phyloP scores from a whole-genome alignment of 495 filamentous ascomycete genomes.

The Pseudotulostoma volvatum region DNA sequence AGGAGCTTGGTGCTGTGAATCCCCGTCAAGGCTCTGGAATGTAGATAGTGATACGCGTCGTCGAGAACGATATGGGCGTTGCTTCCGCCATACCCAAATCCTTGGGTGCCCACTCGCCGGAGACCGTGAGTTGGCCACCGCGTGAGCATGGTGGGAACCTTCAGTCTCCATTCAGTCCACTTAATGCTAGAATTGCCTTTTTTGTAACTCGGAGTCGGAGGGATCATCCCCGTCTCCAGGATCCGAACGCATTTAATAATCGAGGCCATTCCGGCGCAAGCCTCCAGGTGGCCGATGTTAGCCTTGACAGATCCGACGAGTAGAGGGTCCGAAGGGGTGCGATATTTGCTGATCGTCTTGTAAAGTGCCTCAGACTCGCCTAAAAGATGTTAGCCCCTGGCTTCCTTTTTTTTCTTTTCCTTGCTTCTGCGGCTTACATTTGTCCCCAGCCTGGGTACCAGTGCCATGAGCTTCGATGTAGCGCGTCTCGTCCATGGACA shows the following conservation, averaged over 20 bases:
- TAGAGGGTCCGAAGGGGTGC: slow-evolving; percentile 4
- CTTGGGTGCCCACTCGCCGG: slow-evolving; percentile 13
- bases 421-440: slow-evolving; percentile 3
- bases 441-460: slow-evolving; percentile 6
- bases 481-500: slow-evolving; percentile 7
- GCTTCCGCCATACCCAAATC: slow-evolving; percentile 17
- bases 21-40: slow-evolving; percentile 2
- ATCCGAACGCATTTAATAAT: slow-evolving; percentile 23
- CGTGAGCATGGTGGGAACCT: slow-evolving; percentile 2
- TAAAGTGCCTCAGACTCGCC: not conserved
- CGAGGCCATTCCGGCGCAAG: slow-evolving; percentile 22
- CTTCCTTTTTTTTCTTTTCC: too few species aligned
- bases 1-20: slow-evolving; percentile 8
- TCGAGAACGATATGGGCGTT: slow-evolving; percentile 16
- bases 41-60: slow-evolving; percentile 13
- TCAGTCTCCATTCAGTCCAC: slow-evolving; percentile 7
- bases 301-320: slow-evolving; percentile 25
- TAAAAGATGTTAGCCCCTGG: too few species aligned
- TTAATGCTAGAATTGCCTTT: slow-evolving; percentile 18
- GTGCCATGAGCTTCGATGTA: slow-evolving; percentile 28
- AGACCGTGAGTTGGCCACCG: slow-evolving; percentile 14
- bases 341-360: not conserved
- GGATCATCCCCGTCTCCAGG: slow-evolving; percentile 16
- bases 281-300: slow-evolving; percentile 31
- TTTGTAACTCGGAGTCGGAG: slow-evolving; percentile 19